Conservation (phyloP, 345 rosid genomes). For the Camelina laxa region DNA sequence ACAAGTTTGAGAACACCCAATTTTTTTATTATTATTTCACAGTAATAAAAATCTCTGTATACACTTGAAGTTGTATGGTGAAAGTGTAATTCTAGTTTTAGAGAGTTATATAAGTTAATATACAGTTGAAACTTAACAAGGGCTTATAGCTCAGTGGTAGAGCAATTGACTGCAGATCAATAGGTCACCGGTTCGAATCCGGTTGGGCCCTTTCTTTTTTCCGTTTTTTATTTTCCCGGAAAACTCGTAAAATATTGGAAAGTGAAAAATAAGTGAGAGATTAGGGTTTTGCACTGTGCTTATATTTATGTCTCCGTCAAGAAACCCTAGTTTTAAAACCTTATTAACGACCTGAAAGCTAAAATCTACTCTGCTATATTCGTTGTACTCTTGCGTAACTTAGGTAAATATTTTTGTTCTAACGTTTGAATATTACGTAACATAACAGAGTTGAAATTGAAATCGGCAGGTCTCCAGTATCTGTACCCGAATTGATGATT, state of each 20-base stretch:
- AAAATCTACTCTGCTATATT: too few relatives aligned
- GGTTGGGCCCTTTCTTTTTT: slow-evolving; percentile 47
- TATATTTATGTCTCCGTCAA: neutral
- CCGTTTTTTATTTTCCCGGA: neutral
- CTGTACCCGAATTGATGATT: neutral
- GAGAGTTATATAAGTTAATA: neutral
- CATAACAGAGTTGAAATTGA: neutral
- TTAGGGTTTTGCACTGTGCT: neutral
- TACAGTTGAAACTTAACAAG: neutral
- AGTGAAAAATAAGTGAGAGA: neutral
- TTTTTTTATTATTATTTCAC: neutral
- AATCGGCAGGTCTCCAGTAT: neutral
- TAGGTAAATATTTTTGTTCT: neutral
- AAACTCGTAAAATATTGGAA: neutral
- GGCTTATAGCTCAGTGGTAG: slow-evolving; percentile 92
- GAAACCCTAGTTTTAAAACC: neutral
- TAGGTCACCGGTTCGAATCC: slow-evolving; percentile 73
- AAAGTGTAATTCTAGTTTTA: too few relatives aligned
- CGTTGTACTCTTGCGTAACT: neutral
- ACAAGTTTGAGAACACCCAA: slow-evolving; percentile 22
- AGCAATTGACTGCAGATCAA: slow-evolving; percentile 92
- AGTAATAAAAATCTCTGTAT: too few relatives aligned
- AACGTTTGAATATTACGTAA: neutral
- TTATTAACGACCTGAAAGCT: neutral
- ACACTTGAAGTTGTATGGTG: too few relatives aligned